Conservation (phyloP, 2,329 filamentous ascomycete species). For the Neurospora sp. region DNA sequence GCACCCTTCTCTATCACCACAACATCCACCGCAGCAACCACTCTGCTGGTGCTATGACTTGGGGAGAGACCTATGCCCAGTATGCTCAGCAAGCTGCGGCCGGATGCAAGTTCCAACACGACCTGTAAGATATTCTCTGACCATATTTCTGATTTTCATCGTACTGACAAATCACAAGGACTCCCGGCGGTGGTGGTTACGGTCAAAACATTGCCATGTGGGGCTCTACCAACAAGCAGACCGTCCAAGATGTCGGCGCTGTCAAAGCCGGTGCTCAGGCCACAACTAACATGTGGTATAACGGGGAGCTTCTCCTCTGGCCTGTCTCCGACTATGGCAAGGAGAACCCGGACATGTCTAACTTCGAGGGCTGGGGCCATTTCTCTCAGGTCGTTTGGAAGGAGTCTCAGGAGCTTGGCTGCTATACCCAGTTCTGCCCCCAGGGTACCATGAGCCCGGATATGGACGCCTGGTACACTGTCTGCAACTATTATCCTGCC, state of each 20-base stretch:
- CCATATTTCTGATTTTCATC: not conserved
- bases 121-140: conserved; percentile 52
- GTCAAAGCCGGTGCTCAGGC: conserved; percentile 51
- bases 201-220: conserved; percentile 86
- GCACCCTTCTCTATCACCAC: conserved; percentile 58
- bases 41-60: conserved; percentile 53
- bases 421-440: conserved; percentile 45
- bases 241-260: conserved; percentile 36
- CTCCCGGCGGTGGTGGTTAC: conserved; percentile 53
- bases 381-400: conserved; percentile 70
- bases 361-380: conserved; percentile 62
- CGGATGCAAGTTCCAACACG: conserved; percentile 63
- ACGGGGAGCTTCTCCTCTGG: conserved; percentile 57
- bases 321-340: conserved; percentile 47
- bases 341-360: conserved; percentile 45
- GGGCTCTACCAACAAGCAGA: conserved; percentile 26
- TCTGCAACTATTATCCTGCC: conserved; percentile 75
- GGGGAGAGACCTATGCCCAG: conserved; percentile 52
- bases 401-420: conserved; percentile 50
- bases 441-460: conserved; percentile 34
- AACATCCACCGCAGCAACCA: conserved; percentile 82
- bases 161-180: conserved; percentile 31
- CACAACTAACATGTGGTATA: conserved; percentile 83
- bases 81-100: conserved; percentile 56
- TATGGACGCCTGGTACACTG: conserved; percentile 60